Evolutionary conservation across 345 rosid species (phyloP).

Genomic region (Brassica nigra): DNA sequence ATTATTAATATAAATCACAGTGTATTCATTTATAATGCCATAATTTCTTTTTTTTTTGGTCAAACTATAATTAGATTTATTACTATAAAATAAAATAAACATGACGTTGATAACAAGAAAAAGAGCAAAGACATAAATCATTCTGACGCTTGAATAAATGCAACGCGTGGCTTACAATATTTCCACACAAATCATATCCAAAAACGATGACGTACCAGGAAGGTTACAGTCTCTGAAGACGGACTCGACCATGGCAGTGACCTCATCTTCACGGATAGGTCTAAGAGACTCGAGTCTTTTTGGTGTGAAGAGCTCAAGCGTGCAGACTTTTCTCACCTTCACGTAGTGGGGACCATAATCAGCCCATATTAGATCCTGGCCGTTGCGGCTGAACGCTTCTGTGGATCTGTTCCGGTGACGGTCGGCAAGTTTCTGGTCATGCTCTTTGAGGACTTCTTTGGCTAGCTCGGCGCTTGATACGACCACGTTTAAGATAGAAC

Average conservation of each 20-base stretch:
- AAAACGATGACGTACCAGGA: slow-evolving; percentile 55
- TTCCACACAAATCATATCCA: background rate
- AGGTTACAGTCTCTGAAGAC: slow-evolving; percentile 59
- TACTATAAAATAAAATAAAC: background rate
- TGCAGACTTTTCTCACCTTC: slow-evolving; percentile 85
- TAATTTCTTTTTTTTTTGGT: too few relatives aligned
- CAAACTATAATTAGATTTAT: background rate
- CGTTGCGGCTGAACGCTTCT: slow-evolving; percentile 80
- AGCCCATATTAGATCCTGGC: slow-evolving; percentile 92
- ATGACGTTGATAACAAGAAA: slow-evolving; percentile 12
- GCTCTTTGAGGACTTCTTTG: slow-evolving; percentile 71
- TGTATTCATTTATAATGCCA: background rate
- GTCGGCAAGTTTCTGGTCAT: slow-evolving; percentile 82
- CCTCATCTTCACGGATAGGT: slow-evolving; percentile 93
- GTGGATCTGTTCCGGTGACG: slow-evolving; percentile 72
- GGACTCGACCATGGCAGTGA: slow-evolving; percentile 86
- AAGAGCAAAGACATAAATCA: background rate
- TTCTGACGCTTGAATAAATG: background rate
- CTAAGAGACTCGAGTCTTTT: slow-evolving; percentile 77
- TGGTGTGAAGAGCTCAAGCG: slow-evolving; percentile 79
- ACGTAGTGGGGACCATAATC: slow-evolving; percentile 98
- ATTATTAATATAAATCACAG: background rate
- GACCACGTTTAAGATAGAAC: slow-evolving; percentile 74
- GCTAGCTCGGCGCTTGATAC: slow-evolving; percentile 80
- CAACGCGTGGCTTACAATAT: background rate